Evolutionary conservation across 805 yeast genomes (phyloP), one percentile per base, ranked within the genome.

Genomic region (Candida palmyrensis): DNA sequence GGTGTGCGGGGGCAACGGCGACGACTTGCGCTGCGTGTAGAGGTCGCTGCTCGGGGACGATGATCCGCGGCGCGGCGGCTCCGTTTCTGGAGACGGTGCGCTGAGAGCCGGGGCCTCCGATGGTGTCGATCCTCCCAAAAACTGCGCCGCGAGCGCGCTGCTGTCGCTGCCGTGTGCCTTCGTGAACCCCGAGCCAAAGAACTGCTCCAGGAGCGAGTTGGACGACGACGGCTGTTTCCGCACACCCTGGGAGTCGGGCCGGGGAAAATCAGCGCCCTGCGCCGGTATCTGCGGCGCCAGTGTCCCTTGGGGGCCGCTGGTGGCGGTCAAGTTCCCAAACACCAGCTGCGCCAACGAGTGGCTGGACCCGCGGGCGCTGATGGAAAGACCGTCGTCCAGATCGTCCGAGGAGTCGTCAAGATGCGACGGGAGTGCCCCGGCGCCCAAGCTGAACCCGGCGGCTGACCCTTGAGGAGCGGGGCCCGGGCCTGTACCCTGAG

Each of bases 201-300:
- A 64, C 45, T 49, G 66, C n/a, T 48, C 53, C 5, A 66, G 50
- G 17, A 66, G 56, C 14, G 68, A 57, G 34, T 50, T 59, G 3
- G 69, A 63, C 9, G 68, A 59, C 30, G 56, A 52, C 2, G 75
- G 61, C 47, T 64, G 64, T 47, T 70, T 46, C 48, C 75, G n/a
- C n/a, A n/a, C n/a, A n/a, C n/a, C n/a, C n/a, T n/a, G n/a, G n/a
- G n/a, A n/a, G n/a, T n/a, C n/a, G n/a, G n/a, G n/a, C n/a, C n/a
- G n/a, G n/a, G n/a, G n/a, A n/a, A n/a, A n/a, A n/a, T n/a, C n/a
- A n/a, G n/a, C n/a, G 38, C 10, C 20, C 18, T 27, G 30, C 6
- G 30, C 21, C 30, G n/a, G n/a, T 7, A 21, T 13, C 8, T 27
- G 15, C n/a, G 15, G 30, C 20, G 20, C 21, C 8, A 14, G 7